Conservation (phyloP, 495 filamentous ascomycete species). For the Talaromyces proteolyticus region DNA sequence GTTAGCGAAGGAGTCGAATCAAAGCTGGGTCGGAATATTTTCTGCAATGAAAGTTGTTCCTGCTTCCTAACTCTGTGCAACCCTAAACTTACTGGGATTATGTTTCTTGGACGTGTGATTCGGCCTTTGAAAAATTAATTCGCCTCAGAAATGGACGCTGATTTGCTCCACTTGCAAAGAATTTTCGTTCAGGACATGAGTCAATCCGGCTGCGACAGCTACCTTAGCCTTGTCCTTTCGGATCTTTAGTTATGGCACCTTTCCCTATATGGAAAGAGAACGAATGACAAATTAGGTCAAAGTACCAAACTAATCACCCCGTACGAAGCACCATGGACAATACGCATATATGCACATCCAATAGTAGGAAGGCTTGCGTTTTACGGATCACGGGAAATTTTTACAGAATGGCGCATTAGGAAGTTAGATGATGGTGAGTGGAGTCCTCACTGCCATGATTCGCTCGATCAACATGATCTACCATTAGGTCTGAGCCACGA, state of each 20-base stretch:
- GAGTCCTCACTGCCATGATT: not conserved
- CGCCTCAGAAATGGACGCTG: not conserved
- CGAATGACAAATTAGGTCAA: not conserved
- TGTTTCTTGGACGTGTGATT: not conserved
- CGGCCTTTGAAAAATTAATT: not conserved
- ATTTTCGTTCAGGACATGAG: too few relatives aligned
- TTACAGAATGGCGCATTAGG: not conserved
- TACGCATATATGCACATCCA: not conserved
- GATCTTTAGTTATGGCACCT: not conserved
- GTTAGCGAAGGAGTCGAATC: not conserved
- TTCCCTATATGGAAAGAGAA: not conserved
- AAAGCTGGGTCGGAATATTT: not conserved
- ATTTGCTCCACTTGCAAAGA: not conserved
- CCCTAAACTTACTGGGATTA: not conserved
- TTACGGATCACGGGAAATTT: not conserved
- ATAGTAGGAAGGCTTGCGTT: not conserved
- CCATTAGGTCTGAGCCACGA: not conserved
- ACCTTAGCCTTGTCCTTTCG: not conserved
- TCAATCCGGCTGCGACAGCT: not conserved
- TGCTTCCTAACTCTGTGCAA: not conserved
- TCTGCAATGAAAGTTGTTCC: not conserved
- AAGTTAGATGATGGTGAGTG: not conserved
- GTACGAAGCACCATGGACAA: not conserved
- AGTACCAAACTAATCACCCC: not conserved
- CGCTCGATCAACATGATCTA: not conserved